Evolutionary conservation across 768 basidiomycete genomes (phyloP), one percentile per base, ranked within the genome.

Genomic region (Russula foetens): DNA sequence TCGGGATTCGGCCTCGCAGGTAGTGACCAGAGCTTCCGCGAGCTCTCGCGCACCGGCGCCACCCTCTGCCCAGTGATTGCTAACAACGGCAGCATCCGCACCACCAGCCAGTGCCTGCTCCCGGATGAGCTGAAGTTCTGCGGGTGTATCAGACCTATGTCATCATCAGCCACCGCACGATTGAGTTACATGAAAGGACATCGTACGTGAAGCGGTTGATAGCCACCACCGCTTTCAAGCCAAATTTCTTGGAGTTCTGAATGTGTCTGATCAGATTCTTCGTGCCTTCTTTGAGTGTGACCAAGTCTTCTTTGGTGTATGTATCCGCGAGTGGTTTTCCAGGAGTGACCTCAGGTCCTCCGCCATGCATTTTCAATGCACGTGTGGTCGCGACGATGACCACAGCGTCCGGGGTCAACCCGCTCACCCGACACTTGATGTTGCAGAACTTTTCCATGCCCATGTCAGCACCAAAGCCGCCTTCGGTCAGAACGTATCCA

Each of bases 381-480:
- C 96, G 89, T 29, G 96, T 94, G 4, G 96, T 99, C 7, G 96
- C 97, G 55, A 99, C 96, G 68, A 99, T 90, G 66, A 99, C 84
- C 39, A 88, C 88, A 3, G 93, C 96, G 73, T 99, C 92, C 9
- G 97, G 97, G 58, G 79, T 88, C 69, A 98, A 81, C 50, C 95
- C 96, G 63, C 91, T 94, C 59, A 89, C 80, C 62, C 96, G 86
- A 73, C 95, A 98, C 74, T 99, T 99, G 81, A 99, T 98, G 75
- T 98, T 98, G 80, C 92, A 98, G 81, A 98, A 99, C 74, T 99
- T 97, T 75, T 94, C 92, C 92, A 95, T 92, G 41, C 93, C 96
- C 85, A 98, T 99, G 72, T 99, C 96, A 23, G 96, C 95, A 58
- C 96, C 96, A 74, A 98, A 99, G 46, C 96, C 96, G 69, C 93